A percentile compares a stretch with the other conserved stretches of the same genome.
phyloP scores from a whole-genome alignment of 2,329 filamentous ascomycete genomes.

The Colletotrichum sp. region DNA sequence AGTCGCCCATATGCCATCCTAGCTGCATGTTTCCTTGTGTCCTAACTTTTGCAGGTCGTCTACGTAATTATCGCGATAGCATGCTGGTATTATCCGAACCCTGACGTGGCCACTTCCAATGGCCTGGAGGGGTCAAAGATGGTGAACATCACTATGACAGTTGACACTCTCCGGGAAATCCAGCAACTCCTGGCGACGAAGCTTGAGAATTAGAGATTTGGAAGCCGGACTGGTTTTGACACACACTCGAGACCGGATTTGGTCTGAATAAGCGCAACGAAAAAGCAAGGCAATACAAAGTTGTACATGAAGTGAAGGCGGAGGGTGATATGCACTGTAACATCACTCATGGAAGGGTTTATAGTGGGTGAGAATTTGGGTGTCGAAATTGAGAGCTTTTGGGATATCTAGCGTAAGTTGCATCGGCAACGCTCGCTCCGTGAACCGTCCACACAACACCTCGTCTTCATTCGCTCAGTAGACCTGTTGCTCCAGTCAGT shows the following conservation, averaged over 20 bases:
- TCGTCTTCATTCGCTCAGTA: not conserved
- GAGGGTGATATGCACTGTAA: not conserved
- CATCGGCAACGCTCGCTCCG: not conserved
- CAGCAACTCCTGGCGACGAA: conserved; percentile 25
- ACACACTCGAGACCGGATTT: not conserved
- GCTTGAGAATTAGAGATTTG: conserved; percentile 26
- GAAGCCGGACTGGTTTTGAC: not conserved
- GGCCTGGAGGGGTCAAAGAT: conserved; percentile 26
- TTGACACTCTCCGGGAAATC: conserved; percentile 31
- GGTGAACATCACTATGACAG: conserved; percentile 34
- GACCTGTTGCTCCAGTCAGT: not conserved
- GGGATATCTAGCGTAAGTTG: not conserved
- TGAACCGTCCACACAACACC: not conserved
- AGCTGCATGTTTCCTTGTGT: not conserved
- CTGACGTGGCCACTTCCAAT: conserved; percentile 39
- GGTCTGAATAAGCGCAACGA: not conserved
- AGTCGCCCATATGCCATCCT: not conserved
- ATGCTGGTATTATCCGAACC: conserved; percentile 50
- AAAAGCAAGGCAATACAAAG: not conserved
- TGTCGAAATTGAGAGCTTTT: not conserved
- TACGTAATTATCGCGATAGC: conserved; percentile 52
- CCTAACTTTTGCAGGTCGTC: conserved; percentile 31
- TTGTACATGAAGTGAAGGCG: not conserved
- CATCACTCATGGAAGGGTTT: not conserved
- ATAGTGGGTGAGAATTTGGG: not conserved